Base-by-base conservation (phyloP, 2,329 filamentous ascomycete species). In the Penicillium glabrum region DNA sequence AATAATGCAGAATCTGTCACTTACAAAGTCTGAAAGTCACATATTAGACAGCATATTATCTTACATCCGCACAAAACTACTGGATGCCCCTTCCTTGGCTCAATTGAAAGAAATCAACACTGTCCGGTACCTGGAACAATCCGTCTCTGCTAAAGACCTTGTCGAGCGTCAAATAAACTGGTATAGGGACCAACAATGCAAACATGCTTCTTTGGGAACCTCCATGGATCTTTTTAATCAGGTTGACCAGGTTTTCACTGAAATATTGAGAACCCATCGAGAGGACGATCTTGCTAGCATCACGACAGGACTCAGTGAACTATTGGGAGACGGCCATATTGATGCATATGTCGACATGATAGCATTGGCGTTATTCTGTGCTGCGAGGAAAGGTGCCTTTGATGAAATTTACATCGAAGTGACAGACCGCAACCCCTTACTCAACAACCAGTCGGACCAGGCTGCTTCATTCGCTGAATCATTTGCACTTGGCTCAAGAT, bases 371-470 rank as follows among this genome's bases (percentile, higher is more conserved):
- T 76, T 86, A 52, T 86, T 87, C 66, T 85, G 82, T 56, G 79
- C 82, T 0, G 77, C 84, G 27, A 76, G 83, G 24, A 83, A 81
- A 62, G 75, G 78, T 6, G 84, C 81, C 0, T 81, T 87, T 44
- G 83, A 87, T 57, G 84, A 88, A 57, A 82, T 87, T 0, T 87
- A 86, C 63, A 74, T 84, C 13, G 85, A 87, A 67, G 82, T 86
- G 1, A 84, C 82, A 0, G 85, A 87, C 64, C 77, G 84, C 8
- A 86, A 86, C 62, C 85, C 84, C 0, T 73, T 86, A 10, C 85
- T 86, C 69, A 83, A 86, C 53, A 77, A 81, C 21, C 84, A 86
- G 54, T 76, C 83, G 1, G 85, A 87, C 55, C 85, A 88, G 67
- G 84, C 85, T 14, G 85, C 84, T 31, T 83, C 83, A 7, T 87